Conservation (phyloP, 2,329 filamentous ascomycete species). For the Tolypocladium guangdongense region DNA sequence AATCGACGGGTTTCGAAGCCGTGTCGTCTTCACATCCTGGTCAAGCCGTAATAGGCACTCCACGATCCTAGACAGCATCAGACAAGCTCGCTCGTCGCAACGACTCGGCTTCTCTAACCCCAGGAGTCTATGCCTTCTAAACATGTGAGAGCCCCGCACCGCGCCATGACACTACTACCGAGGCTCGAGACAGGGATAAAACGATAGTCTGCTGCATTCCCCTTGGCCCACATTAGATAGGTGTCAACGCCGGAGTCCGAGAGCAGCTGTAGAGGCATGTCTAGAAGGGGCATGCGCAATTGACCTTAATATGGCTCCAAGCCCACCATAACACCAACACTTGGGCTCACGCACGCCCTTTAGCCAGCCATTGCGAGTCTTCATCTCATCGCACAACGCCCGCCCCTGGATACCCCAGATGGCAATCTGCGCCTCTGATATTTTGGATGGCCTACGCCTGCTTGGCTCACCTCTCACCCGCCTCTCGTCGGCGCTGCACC, state of each 20-base stretch:
- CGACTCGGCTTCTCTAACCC: not conserved
- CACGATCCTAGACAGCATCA: not conserved
- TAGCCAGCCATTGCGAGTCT: not conserved
- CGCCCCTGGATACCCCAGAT: too few relatives aligned
- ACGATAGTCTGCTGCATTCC: too few relatives aligned
- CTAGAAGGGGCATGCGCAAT: too few relatives aligned
- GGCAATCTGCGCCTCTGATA: too few relatives aligned
- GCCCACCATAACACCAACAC: too few relatives aligned
- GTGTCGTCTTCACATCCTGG: not conserved
- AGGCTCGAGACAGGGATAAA: too few relatives aligned
- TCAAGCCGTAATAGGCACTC: not conserved
- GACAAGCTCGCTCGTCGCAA: not conserved
- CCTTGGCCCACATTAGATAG: too few relatives aligned
- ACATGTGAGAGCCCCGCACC: too few relatives aligned
- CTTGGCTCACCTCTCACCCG: constrained; percentile 47
- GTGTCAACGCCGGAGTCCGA: too few relatives aligned
- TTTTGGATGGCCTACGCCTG: not conserved
- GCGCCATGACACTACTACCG: too few relatives aligned
- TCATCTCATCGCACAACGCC: not conserved
- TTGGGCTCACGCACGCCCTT: not conserved
- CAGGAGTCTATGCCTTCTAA: not conserved
- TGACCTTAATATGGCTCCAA: too few relatives aligned
- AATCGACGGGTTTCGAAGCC: not conserved
- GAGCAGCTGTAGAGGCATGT: too few relatives aligned
- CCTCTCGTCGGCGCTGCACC: constrained; percentile 78